Evolutionary conservation across 352 stramenopile genomes (phyloP).

Genomic region (Stramenopiles sp.): DNA sequence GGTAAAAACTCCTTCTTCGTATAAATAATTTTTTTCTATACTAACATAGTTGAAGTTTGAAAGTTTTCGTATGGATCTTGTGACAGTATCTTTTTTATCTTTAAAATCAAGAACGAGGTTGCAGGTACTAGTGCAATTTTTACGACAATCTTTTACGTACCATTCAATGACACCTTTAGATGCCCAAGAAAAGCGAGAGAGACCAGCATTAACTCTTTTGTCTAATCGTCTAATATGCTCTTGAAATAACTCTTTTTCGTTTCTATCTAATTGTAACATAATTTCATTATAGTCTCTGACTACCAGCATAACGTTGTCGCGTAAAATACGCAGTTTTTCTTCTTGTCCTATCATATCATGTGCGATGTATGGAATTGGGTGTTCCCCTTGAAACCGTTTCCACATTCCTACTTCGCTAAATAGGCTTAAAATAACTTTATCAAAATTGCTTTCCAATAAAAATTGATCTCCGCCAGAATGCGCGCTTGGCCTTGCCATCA

Average conservation of each 20-base stretch:
- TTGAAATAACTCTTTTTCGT: constrained; percentile 70
- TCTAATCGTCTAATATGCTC: constrained; percentile 81
- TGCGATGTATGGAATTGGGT: constrained; percentile 78
- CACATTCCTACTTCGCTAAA: constrained; percentile 75
- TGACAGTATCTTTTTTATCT: constrained; percentile 15
- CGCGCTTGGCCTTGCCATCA: not conserved
- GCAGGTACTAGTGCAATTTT: constrained; percentile 26
- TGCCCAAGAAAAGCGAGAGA: constrained; percentile 73
- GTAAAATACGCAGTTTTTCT: constrained; percentile 51
- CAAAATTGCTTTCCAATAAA: constrained; percentile 80
- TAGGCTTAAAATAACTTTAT: constrained; percentile 63
- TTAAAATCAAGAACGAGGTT: constrained; percentile 26
- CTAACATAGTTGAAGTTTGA: constrained; percentile 57
- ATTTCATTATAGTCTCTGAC: constrained; percentile 85
- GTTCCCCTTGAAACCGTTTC: constrained; percentile 69
- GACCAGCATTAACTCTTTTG: constrained; percentile 61
- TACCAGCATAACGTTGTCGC: constrained; percentile 79
- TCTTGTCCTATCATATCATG: constrained; percentile 83
- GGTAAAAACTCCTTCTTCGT: constrained; percentile 74
- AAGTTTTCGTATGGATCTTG: constrained; percentile 39
- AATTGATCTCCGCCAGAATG: constrained; percentile 8
- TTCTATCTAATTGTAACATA: constrained; percentile 58
- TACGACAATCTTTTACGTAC: constrained; percentile 66
- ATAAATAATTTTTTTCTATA: constrained; percentile 75
- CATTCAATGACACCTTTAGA: constrained; percentile 70